phyloP scores from a whole-genome alignment of 108 stramenopile genomes.

The Mediolabrus comicus region DNA sequence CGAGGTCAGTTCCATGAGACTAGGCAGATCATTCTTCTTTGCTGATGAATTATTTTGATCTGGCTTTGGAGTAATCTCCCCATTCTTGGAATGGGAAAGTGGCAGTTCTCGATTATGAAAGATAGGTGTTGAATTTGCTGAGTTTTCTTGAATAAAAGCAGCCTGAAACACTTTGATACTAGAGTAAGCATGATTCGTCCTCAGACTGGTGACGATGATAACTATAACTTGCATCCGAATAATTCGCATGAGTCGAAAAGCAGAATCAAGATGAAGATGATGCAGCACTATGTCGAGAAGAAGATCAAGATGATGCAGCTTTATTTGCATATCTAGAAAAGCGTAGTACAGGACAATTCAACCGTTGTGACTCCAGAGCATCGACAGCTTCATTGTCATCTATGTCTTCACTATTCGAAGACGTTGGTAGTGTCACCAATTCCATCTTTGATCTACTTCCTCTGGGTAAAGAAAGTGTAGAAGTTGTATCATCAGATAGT shows the following conservation, averaged over 20 bases:
- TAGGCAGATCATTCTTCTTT: constrained; percentile 15
- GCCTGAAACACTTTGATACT: too few relatives aligned
- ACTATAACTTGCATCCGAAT: too few relatives aligned
- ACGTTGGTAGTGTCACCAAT: not conserved
- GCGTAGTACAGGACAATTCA: not conserved
- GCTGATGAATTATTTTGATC: not conserved
- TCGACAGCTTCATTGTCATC: not conserved
- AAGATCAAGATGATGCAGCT: not conserved
- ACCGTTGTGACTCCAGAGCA: not conserved
- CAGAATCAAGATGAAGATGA: not conserved
- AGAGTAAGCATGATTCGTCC: too few relatives aligned
- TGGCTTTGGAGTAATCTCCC: constrained; percentile 22
- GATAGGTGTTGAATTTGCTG: constrained; percentile 14
- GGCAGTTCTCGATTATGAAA: constrained; percentile 7
- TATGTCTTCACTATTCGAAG: not conserved
- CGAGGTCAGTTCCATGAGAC: constrained; percentile 27
- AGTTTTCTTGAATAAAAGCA: too few relatives aligned
- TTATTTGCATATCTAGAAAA: not conserved
- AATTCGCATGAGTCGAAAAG: too few relatives aligned
- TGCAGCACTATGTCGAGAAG: too few relatives aligned
- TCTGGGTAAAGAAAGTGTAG: too few relatives aligned
- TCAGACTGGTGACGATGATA: too few relatives aligned
- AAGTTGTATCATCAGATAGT: too few relatives aligned
- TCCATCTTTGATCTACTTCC: too few relatives aligned
- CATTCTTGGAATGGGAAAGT: constrained; percentile 4